Percentiles rank a stretch among this genome's conserved stretches.
Conservation (phyloP, 2,329 filamentous ascomycete genomes). For the Claviceps pazoutovae region DNA sequence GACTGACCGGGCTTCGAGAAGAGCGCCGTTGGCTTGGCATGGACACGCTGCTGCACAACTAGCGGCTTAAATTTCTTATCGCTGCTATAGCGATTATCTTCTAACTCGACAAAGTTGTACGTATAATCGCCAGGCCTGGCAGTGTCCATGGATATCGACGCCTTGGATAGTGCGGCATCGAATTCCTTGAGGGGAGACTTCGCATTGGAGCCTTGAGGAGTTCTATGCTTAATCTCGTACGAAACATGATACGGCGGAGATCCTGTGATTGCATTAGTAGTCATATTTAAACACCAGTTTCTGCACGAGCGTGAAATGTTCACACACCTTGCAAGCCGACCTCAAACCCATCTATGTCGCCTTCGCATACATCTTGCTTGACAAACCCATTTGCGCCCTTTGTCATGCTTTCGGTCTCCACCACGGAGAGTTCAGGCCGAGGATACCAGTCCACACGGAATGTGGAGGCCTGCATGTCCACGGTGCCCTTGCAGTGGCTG, state of each 20-base stretch:
- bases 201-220: constrained; percentile 49
- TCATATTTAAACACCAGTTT: constrained; percentile 15
- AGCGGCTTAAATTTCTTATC: constrained; percentile 54
- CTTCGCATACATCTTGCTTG: constrained; percentile 82
- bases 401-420: constrained; percentile 48
- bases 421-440: constrained; percentile 56
- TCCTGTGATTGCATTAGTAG: constrained; percentile 29
- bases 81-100: constrained; percentile 74
- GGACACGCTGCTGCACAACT: constrained; percentile 66
- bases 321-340: constrained; percentile 59
- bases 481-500: constrained; percentile 63
- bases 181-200: constrained; percentile 56
- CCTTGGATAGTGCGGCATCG: constrained; percentile 61
- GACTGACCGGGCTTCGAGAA: constrained; percentile 82
- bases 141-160: constrained; percentile 77
- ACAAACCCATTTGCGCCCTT: constrained; percentile 39
- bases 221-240: constrained; percentile 66
- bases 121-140: constrained; percentile 67
- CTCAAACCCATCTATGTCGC: constrained; percentile 82
- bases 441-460: constrained; percentile 82
- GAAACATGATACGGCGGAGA: constrained; percentile 69
- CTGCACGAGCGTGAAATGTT: not conserved
- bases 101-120: constrained; percentile 72
- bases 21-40: constrained; percentile 65
- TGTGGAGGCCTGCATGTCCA: constrained; percentile 57